Evolutionary conservation across 495 filamentous ascomycete genomes (phyloP).

Genomic region (Xanthoparmelia taractica): DNA sequence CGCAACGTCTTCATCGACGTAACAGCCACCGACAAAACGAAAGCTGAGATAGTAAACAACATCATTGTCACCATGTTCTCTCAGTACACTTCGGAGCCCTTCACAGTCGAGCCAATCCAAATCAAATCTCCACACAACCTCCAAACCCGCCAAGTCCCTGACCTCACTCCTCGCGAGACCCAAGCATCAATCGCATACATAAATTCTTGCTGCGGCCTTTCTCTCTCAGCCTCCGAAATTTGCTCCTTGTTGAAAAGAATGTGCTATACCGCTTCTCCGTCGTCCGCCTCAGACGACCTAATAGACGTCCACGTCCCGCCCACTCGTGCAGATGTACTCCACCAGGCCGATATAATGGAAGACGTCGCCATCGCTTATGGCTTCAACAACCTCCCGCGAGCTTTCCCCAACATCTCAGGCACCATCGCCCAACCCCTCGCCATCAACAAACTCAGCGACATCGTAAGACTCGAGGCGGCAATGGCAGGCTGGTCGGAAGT

Average conservation of each 20-base stretch:
- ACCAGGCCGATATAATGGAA: conserved; percentile 98
- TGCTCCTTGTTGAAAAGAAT: conserved; percentile 75
- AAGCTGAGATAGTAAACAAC: conserved; percentile 90
- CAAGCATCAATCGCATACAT: conserved; percentile 86
- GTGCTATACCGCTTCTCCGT: conserved; percentile 62
- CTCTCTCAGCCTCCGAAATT: conserved; percentile 61
- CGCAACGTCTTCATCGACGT: conserved; percentile 95
- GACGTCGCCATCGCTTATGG: conserved; percentile 93
- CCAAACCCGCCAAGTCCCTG: conserved; percentile 68
- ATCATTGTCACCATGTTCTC: conserved; percentile 98
- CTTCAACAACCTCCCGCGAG: conserved; percentile 85
- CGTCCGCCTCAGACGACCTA: conserved; percentile 51
- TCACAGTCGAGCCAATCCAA: conserved; percentile 89
- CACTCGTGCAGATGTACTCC: conserved; percentile 87
- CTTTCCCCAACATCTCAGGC: conserved; percentile 71
- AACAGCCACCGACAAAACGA: conserved; percentile 93
- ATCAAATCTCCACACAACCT: conserved; percentile 87
- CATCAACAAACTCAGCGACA: conserved; percentile 91
- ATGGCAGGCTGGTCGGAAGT: conserved; percentile 97
- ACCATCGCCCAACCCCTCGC: conserved; percentile 80
- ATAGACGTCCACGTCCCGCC: conserved; percentile 78
- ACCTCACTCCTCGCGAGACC: conserved; percentile 64
- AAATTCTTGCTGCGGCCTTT: conserved; percentile 80
- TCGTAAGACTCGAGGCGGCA: conserved; percentile 80
- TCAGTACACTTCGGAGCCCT: conserved; percentile 75